phyloP scores from a whole-genome alignment of 257 asterid genomes.

The Thymus quinquecostatus region DNA sequence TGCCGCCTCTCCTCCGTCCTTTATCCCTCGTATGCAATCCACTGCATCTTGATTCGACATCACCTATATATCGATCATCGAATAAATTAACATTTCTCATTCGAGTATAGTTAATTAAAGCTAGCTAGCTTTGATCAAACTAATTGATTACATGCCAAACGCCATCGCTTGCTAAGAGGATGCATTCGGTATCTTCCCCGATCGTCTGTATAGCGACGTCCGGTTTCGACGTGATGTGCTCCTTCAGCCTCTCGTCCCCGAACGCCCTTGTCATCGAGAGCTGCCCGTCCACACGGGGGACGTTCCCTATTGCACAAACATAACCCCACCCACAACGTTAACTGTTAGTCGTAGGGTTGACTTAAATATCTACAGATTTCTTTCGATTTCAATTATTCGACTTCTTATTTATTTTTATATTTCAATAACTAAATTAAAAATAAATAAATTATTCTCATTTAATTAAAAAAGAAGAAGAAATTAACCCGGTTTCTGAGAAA shows the following conservation, averaged over 20 bases:
- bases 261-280: slow-evolving; percentile 65
- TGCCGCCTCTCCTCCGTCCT: slow-evolving; percentile 42
- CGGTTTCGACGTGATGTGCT: slow-evolving; percentile 53
- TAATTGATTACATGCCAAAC: slow-evolving; percentile 51
- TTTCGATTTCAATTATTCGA: no score
- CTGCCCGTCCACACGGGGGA: slow-evolving; percentile 54
- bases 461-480: no score
- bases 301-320: slow-evolving; percentile 35
- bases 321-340: no score
- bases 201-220: slow-evolving; percentile 29
- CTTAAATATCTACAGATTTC: no score
- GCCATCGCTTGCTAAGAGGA: slow-evolving; percentile 64
- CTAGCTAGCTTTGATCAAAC: no score
- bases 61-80: slow-evolving; percentile 26
- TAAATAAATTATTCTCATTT: no score
- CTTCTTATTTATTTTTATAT: no score
- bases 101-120: no score
- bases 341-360: no score
- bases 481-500: slow-evolving; percentile 36
- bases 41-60: slow-evolving; percentile 50
- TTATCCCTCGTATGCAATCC: slow-evolving; percentile 37
- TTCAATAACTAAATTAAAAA: no score
- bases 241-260: slow-evolving; percentile 51
- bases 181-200: slow-evolving; percentile 26
- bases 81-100: background rate